phyloP scores from a whole-genome alignment of 2,329 filamentous ascomycete genomes.

The Phaeosphaeriaceae sp. region DNA sequence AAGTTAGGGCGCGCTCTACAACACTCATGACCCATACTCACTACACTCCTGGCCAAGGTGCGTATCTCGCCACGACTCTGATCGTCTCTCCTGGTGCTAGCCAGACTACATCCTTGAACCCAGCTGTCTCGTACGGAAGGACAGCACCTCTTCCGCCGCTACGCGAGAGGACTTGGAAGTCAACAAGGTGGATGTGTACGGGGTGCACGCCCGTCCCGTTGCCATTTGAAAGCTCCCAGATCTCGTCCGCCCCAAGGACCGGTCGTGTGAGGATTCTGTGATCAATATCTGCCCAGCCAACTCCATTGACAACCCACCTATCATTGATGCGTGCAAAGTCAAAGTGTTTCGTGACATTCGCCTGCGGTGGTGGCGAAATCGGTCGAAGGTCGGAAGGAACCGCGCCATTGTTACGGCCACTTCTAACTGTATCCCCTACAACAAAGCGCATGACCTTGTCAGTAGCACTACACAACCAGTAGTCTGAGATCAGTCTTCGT shows the following conservation, averaged over 20 bases:
- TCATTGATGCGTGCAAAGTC: slow-evolving; percentile 38
- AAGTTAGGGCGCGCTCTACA: neutral
- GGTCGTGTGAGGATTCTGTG: slow-evolving; percentile 42
- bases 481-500: neutral
- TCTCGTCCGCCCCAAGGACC: slow-evolving; percentile 43
- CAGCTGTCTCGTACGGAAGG: slow-evolving; percentile 61
- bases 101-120: slow-evolving; percentile 67
- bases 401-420: slow-evolving; percentile 31
- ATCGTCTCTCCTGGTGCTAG: slow-evolving; percentile 57
- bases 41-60: slow-evolving; percentile 58
- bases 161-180: slow-evolving; percentile 63
- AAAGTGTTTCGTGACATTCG: slow-evolving; percentile 33
- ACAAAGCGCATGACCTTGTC: slow-evolving; percentile 52
- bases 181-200: slow-evolving; percentile 66
- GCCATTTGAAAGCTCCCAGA: slow-evolving; percentile 54
- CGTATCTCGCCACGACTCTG: slow-evolving; percentile 38
- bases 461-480: slow-evolving; percentile 42
- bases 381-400: slow-evolving; percentile 35
- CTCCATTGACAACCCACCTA: slow-evolving; percentile 45
- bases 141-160: slow-evolving; percentile 54
- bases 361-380: slow-evolving; percentile 32
- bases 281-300: slow-evolving; percentile 42
- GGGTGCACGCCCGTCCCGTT: slow-evolving; percentile 63
- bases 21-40: slow-evolving; percentile 4
- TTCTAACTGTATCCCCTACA: slow-evolving; percentile 49